Percentiles rank a stretch among this genome's conserved stretches.
phyloP scores from a whole-genome alignment of 495 filamentous ascomycete species.

The Aspergillus diversus region DNA sequence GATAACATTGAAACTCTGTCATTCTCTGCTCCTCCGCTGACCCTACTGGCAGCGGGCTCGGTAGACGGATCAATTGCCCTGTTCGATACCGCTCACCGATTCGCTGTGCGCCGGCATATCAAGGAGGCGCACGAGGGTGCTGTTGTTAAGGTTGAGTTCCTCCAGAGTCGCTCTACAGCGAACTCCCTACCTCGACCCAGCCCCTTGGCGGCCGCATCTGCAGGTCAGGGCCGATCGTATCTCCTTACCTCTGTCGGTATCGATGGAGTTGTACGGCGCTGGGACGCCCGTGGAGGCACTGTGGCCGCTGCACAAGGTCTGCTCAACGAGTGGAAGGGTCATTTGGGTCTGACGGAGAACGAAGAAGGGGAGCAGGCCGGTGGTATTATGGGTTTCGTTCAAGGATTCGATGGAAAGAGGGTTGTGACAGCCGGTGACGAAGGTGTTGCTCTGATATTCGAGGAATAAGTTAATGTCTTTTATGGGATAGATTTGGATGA shows the following conservation, averaged over 20 bases:
- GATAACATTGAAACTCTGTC: slow-evolving; percentile 86
- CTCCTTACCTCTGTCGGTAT: slow-evolving; percentile 80
- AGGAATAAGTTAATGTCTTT: slow-evolving; percentile 31
- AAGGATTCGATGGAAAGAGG: slow-evolving; percentile 65
- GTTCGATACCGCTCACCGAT: slow-evolving; percentile 81
- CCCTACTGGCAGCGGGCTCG: slow-evolving; percentile 81
- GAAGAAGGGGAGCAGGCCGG: slow-evolving; percentile 59
- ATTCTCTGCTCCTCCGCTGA: slow-evolving; percentile 75
- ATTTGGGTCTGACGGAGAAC: slow-evolving; percentile 77
- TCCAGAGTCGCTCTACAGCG: slow-evolving; percentile 45
- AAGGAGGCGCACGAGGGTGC: slow-evolving; percentile 78
- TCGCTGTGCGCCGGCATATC: slow-evolving; percentile 80
- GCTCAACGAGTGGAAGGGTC: slow-evolving; percentile 80
- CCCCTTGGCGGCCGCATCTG: slow-evolving; percentile 27
- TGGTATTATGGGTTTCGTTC: slow-evolving; percentile 87
- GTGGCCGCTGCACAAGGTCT: slow-evolving; percentile 63
- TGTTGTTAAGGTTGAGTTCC: slow-evolving; percentile 92
- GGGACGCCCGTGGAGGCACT: slow-evolving; percentile 84
- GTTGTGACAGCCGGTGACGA: slow-evolving; percentile 92
- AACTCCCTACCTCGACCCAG: slow-evolving; percentile 30
- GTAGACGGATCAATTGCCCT: slow-evolving; percentile 91
- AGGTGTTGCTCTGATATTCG: slow-evolving; percentile 70
- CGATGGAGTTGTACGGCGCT: slow-evolving; percentile 83
- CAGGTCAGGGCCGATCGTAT: slow-evolving; percentile 52
- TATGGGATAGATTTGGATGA: background rate